phyloP scores from a whole-genome alignment of 2,329 filamentous ascomycete species.

The Chaetomium sp. region DNA sequence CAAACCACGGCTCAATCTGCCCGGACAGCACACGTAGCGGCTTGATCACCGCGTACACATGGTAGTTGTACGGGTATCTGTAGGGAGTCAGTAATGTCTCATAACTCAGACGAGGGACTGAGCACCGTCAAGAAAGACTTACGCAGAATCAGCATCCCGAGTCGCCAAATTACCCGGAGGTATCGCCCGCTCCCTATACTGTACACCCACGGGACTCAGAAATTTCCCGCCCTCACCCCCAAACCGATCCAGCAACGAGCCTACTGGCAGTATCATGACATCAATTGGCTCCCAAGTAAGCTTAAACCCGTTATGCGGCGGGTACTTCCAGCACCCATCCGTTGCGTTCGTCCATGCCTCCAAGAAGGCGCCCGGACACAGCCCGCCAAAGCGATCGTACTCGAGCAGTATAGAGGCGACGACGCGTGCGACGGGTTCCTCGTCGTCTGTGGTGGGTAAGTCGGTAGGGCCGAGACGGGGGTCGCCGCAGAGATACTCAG shows the following conservation, averaged over 20 bases:
- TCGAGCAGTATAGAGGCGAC: conserved; percentile 25
- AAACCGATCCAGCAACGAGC: conserved; percentile 42
- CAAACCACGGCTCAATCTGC: conserved; percentile 44
- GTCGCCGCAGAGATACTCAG: conserved; percentile 33
- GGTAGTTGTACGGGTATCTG: conserved; percentile 41
- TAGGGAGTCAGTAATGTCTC: no score
- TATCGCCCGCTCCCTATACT: conserved; percentile 41
- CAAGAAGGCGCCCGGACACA: conserved; percentile 34
- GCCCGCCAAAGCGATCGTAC: conserved; percentile 22
- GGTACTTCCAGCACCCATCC: conserved; percentile 31
- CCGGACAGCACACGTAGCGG: conserved; percentile 36
- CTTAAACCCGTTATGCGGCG: conserved; percentile 37
- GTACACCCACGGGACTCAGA: conserved; percentile 37
- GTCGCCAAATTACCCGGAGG: conserved; percentile 38
- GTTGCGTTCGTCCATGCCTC: conserved; percentile 27
- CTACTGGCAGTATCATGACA: conserved; percentile 34
- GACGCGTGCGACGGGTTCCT: conserved; percentile 26
- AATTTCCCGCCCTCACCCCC: conserved; percentile 39
- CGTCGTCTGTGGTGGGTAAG: conserved; percentile 24
- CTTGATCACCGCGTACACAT: conserved; percentile 39
- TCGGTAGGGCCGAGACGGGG: conserved; percentile 31
- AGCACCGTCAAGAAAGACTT: neutral
- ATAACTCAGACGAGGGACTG: neutral
- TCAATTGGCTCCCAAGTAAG: conserved; percentile 25
- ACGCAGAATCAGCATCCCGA: conserved; percentile 25